These are phyloP conservation scores for Meripilus lineatus DNA, from an alignment of 1,284 basidiomycete species.

Conservation along the genomic window DNA sequence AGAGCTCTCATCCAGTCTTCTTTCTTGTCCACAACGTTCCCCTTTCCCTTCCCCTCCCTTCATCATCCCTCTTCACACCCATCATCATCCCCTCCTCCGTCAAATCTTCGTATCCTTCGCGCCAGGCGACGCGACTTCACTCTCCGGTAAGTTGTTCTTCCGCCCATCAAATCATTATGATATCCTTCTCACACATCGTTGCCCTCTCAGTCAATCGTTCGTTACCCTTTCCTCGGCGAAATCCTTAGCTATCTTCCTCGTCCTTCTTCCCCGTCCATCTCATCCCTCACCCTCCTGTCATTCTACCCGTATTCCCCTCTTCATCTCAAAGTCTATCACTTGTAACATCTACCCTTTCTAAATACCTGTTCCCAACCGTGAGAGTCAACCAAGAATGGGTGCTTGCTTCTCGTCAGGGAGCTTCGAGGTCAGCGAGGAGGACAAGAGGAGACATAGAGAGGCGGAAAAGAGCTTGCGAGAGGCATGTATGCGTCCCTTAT, in stretches of 20 bases:
- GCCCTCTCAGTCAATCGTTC: neutral
- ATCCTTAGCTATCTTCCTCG: neutral
- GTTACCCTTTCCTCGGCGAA: neutral
- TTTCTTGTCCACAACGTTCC: neutral
- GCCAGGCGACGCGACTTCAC: neutral
- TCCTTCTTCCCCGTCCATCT: neutral
- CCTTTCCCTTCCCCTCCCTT: too few species aligned
- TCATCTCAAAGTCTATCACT: neutral
- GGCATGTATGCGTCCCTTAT: slow-evolving; percentile 32
- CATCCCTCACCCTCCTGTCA: neutral
- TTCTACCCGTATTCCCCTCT: neutral
- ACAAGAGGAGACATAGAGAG: slow-evolving; percentile 57
- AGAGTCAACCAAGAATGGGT: slow-evolving; percentile 55
- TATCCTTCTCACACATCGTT: neutral
- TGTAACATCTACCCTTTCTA: neutral
- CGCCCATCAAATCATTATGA: neutral
- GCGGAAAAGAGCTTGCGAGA: slow-evolving; percentile 64
- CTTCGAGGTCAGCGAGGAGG: slow-evolving; percentile 55
- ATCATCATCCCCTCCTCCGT: neutral
- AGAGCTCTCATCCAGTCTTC: too few species aligned
- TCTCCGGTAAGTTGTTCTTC: too few species aligned
- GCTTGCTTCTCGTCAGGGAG: slow-evolving; percentile 63
- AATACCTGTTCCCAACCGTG: slow-evolving; percentile 5
- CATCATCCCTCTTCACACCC: too few species aligned
- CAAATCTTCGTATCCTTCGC: neutral